phyloP scores from a whole-genome alignment of 257 asterid species.

The Ilex aquifolium region DNA sequence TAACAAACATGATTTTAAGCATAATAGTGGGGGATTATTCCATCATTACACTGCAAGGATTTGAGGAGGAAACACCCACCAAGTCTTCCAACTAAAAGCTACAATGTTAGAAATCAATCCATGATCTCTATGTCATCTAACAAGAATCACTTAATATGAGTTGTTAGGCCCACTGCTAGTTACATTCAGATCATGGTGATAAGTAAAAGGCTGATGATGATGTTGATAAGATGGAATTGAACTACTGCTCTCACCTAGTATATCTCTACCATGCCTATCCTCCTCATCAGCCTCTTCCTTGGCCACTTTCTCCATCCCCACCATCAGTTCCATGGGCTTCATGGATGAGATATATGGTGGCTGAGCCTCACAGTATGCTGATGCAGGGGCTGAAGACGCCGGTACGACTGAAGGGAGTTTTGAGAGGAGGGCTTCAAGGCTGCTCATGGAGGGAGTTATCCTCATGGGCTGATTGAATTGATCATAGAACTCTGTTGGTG shows the following conservation, averaged over 20 bases:
- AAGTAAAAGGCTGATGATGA: conserved; percentile 40
- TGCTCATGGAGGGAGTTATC: conserved; percentile 89
- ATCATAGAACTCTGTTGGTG: conserved; percentile 30
- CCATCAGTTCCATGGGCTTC: conserved; percentile 36
- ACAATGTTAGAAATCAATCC: no score
- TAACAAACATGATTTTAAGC: no score
- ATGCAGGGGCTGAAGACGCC: conserved; percentile 11
- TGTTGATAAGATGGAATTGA: conserved; percentile 27
- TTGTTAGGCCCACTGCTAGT: conserved; percentile 54
- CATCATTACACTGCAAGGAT: no score
- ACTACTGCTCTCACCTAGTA: conserved; percentile 36
- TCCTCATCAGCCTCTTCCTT: conserved; percentile 37
- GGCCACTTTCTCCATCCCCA: conserved; percentile 33
- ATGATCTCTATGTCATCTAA: no score
- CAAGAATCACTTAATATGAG: conserved; percentile 19
- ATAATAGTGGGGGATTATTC: no score
- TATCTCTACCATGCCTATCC: conserved; percentile 14
- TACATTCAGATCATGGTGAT: conserved; percentile 63
- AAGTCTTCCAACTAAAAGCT: no score
- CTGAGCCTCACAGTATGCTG: conserved; percentile 24
- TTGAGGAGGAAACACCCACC: no score
- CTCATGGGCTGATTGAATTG: conserved; percentile 40
- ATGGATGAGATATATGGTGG: conserved; percentile 20
- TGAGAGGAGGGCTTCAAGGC: conserved; percentile 94
- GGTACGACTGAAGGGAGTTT: conserved; percentile 83